Percentiles rank a stretch among this genome's conserved stretches.
Evolutionary conservation across 805 yeast species (phyloP).

Genomic region (Monosporozyma servazzii): DNA sequence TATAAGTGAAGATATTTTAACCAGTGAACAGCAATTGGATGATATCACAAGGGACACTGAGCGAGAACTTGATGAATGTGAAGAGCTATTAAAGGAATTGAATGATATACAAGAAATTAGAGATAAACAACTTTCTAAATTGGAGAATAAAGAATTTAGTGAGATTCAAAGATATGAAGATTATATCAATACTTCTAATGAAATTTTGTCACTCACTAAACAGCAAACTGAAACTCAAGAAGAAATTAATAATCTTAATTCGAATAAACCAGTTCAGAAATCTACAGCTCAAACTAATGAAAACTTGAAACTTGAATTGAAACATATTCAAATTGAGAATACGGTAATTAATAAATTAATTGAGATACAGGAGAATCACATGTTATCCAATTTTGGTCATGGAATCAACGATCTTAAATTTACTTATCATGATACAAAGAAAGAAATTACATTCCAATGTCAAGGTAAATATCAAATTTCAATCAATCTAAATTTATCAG

Average conservation of each 20-base stretch:
- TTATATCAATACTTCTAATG: constrained; percentile 1
- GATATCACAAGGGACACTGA: constrained; percentile 15
- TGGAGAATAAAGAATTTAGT: constrained; percentile 5
- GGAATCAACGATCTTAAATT: constrained; percentile 1
- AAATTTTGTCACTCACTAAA: background rate
- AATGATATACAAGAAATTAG: constrained; percentile 11
- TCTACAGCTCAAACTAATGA: background rate
- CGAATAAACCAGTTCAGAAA: background rate
- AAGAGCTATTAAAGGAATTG: constrained; percentile 14
- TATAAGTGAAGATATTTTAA: constrained; percentile 8
- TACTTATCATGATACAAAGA: background rate
- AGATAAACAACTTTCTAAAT: background rate
- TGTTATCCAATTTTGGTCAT: background rate
- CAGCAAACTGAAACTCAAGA: background rate
- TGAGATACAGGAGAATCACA: background rate
- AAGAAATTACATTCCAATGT: background rate
- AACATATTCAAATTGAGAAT: constrained; percentile 4
- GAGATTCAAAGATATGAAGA: constrained; percentile 1
- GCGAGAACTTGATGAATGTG: constrained; percentile 21
- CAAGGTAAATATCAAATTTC: background rate
- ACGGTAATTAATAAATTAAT: background rate
- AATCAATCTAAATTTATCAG: background rate
- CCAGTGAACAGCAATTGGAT: background rate
- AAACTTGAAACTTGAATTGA: constrained; percentile 3
- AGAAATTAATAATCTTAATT: background rate